A percentile compares a stretch with the other conserved stretches of the same genome.
Evolutionary conservation across 2,329 filamentous ascomycete species (phyloP).

Genomic region (Verticillium nonalfalfae): DNA sequence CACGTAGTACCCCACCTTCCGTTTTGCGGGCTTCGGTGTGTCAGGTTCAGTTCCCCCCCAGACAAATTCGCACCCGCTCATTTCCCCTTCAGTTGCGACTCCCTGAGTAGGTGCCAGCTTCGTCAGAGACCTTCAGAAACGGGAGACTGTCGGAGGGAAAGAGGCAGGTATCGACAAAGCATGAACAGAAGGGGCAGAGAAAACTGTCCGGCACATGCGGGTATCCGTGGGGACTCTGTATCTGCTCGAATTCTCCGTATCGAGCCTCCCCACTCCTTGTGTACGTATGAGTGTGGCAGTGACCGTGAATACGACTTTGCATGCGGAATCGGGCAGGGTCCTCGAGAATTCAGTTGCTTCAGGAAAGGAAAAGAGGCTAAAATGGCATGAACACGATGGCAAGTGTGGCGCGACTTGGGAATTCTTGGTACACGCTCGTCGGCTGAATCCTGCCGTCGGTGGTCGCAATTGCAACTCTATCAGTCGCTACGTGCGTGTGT

Average conservation of each 20-base stretch:
- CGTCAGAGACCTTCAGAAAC: not conserved
- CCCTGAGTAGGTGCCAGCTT: too few species aligned
- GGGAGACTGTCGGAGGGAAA: not conserved
- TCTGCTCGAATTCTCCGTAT: too few species aligned
- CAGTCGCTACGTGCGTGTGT: not conserved
- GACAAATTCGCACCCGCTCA: not conserved
- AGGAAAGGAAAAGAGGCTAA: not conserved
- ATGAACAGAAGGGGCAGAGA: not conserved
- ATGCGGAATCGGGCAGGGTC: too few species aligned
- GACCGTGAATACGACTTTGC: too few species aligned
- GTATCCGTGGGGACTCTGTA: not conserved
- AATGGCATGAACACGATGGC: not conserved
- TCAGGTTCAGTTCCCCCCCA: not conserved
- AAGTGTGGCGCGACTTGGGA: not conserved
- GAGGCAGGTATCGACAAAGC: not conserved
- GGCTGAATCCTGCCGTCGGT: not conserved
- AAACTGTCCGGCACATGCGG: not conserved
- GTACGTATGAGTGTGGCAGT: too few species aligned
- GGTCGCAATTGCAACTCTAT: not conserved
- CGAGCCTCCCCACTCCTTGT: too few species aligned
- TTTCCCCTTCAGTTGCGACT: not conserved
- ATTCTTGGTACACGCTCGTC: not conserved
- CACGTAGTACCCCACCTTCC: not conserved
- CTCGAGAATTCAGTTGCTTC: not conserved
- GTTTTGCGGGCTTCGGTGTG: not conserved